phyloP scores from a whole-genome alignment of 495 filamentous ascomycete species.

The Xanthoparmelia taractica region DNA sequence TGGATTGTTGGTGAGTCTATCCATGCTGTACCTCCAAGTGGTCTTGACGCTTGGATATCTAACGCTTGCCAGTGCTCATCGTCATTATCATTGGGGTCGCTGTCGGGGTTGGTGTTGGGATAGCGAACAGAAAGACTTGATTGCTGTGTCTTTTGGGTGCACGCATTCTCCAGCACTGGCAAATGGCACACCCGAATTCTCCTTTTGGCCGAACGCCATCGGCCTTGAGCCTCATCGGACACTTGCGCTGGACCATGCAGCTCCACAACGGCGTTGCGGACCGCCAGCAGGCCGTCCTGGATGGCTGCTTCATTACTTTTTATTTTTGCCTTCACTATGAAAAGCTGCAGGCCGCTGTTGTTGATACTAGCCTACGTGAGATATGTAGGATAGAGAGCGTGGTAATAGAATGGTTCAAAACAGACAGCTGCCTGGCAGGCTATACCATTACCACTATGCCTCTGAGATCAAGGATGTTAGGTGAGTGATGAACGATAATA shows the following conservation, averaged over 20 bases:
- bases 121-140: not conserved
- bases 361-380: not conserved
- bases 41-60: not conserved
- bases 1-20: slow-evolving; percentile 64
- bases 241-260: not conserved
- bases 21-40: not conserved
- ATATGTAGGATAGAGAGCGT: slow-evolving; percentile 1
- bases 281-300: not conserved
- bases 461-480: too few relatives aligned
- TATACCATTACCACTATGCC: not conserved
- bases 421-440: not conserved
- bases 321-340: slow-evolving; percentile 3
- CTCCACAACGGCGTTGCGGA: not conserved
- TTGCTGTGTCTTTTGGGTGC: not conserved
- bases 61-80: slow-evolving; percentile 23
- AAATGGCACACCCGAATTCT: slow-evolving; percentile 4
- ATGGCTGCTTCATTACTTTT: not conserved
- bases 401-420: not conserved
- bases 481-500: not conserved
- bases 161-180: not conserved
- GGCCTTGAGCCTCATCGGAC: slow-evolving; percentile 4
- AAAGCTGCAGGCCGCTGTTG: not conserved
- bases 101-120: slow-evolving; percentile 42
- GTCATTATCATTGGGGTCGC: slow-evolving; percentile 46
- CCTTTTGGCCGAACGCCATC: not conserved